These are phyloP conservation scores for Orbilia javanica DNA, from an alignment of 2,329 filamentous ascomycete genomes.

Conservation along the genomic window DNA sequence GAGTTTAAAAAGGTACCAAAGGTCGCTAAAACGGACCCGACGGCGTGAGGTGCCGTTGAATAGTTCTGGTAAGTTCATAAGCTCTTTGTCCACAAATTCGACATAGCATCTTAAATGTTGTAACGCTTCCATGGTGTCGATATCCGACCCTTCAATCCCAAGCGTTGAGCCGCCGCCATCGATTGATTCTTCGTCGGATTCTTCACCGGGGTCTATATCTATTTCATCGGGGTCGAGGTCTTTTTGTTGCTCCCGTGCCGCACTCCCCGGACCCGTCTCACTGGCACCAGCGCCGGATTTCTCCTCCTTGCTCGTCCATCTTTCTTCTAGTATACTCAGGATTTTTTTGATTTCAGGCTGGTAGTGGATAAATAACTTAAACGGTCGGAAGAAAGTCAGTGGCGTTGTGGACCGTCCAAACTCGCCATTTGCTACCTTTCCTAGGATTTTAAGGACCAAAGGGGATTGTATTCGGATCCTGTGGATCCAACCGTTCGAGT, in stretches of 20 bases:
- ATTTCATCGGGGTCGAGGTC: slow-evolving; percentile 62
- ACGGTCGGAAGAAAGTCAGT: slow-evolving; percentile 66
- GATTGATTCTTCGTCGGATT: slow-evolving; percentile 47
- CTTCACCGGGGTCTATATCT: slow-evolving; percentile 56
- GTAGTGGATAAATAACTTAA: slow-evolving; percentile 66
- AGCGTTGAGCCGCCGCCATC: slow-evolving; percentile 61
- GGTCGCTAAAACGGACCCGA: slow-evolving; percentile 65
- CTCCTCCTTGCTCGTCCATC: slow-evolving; percentile 66
- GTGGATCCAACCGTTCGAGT: slow-evolving; percentile 62
- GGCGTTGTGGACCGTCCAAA: slow-evolving; percentile 64
- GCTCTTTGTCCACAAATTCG: slow-evolving; percentile 66
- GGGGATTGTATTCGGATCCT: slow-evolving; percentile 67
- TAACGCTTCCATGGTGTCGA: slow-evolving; percentile 66
- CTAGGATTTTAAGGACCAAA: slow-evolving; percentile 66
- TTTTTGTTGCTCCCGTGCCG: slow-evolving; percentile 61
- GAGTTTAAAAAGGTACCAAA: slow-evolving; percentile 66
- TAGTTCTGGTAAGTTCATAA: slow-evolving; percentile 65
- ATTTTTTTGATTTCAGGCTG: slow-evolving; percentile 66
- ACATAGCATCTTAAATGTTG: slow-evolving; percentile 67
- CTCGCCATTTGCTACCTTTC: slow-evolving; percentile 64
- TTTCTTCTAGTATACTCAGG: slow-evolving; percentile 66
- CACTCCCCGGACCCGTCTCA: slow-evolving; percentile 40
- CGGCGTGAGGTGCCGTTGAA: slow-evolving; percentile 57
- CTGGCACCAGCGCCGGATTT: slow-evolving; percentile 39
- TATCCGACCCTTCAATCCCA: slow-evolving; percentile 64